Evolutionary conservation across 441 rosid genomes (phyloP), one percentile per base, ranked within the genome.

Genomic region (Populus hybrid): DNA sequence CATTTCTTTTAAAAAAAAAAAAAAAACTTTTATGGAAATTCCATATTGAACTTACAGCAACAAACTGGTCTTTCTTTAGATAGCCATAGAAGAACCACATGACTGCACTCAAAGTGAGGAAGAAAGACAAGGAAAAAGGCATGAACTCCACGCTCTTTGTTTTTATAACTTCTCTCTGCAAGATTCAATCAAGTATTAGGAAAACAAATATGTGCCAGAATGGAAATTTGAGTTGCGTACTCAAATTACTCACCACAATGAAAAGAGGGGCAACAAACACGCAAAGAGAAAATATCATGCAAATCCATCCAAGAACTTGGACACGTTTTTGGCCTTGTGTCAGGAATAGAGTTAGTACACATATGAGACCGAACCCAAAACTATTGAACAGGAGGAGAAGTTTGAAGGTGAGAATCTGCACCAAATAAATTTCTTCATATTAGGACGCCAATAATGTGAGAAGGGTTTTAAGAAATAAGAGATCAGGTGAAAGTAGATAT

Each of bases 91-190:
- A 87, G 82, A 94, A 84, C 98, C 98, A 94, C 86, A 85, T 87
- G 76, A 91, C 87, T 9, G 98, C 96, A 26, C 90, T 88, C 71
- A 92, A 71, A 3, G 93, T 92, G 59, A 94, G 94, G 78, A 87
- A 94, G 77, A 90, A 77, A 24, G 98, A 90, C 24, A 94, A 83
- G 72, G 79, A 71, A 64, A 92, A 85, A 4, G 97, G 97, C 98
- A 92, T 92, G 84, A 77, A 94, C 85, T 94, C 94, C 24, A 89
- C 97, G 76, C 98, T 94, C 81, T 87, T 91, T 9, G 97, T 94
- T 72, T 83, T 84, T 56, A 93, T 87, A 23, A 94, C 97, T 85
- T 90, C 89, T 74, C 92, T 89, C 98, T 94, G 87, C 64, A 77
- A 18, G 18, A 8, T 40, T n/a, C 1, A 79, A 23, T 11, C 18